These are phyloP conservation scores for Metschnikowia rubicola DNA, from an alignment of 805 yeast species.

Conservation along the genomic window DNA sequence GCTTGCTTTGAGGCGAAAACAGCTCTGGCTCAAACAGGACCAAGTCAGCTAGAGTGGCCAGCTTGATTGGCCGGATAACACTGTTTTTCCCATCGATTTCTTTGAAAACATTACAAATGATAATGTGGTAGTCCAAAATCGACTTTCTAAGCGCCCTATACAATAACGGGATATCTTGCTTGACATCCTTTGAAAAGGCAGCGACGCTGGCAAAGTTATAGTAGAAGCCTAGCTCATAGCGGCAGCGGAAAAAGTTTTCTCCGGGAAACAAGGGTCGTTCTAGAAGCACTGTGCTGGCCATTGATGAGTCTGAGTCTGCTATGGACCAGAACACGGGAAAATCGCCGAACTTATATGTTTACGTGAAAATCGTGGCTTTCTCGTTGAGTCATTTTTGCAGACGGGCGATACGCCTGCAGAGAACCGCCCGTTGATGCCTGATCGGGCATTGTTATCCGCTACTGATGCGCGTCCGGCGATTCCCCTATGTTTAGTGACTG, in stretches of 20 bases:
- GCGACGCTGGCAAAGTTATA: slow-evolving; percentile 34
- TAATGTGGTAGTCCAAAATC: slow-evolving; percentile 32
- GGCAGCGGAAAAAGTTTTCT: slow-evolving; percentile 35
- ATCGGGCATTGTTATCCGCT: too few species aligned
- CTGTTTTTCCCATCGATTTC: slow-evolving; percentile 12
- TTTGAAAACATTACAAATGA: slow-evolving; percentile 29
- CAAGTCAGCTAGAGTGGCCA: slow-evolving; percentile 25
- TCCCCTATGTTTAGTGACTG: too few species aligned
- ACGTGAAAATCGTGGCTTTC: too few species aligned
- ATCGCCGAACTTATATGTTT: too few species aligned
- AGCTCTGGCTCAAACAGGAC: slow-evolving; percentile 16
- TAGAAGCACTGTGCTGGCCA: not conserved
- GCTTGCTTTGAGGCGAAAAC: slow-evolving; percentile 12
- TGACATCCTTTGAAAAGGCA: slow-evolving; percentile 24
- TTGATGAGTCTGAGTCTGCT: too few species aligned
- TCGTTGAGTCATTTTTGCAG: too few species aligned
- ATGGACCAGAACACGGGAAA: too few species aligned
- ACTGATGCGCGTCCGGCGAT: too few species aligned
- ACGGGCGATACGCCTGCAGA: too few species aligned
- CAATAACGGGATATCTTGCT: slow-evolving; percentile 13
- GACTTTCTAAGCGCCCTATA: slow-evolving; percentile 29
- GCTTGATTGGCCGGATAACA: slow-evolving; percentile 24
- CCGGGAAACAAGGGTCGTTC: slow-evolving; percentile 26
- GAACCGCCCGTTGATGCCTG: too few species aligned
- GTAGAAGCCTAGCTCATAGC: slow-evolving; percentile 29